phyloP scores from a whole-genome alignment of 208 protist species.

The Herpetomonas muscarum region DNA sequence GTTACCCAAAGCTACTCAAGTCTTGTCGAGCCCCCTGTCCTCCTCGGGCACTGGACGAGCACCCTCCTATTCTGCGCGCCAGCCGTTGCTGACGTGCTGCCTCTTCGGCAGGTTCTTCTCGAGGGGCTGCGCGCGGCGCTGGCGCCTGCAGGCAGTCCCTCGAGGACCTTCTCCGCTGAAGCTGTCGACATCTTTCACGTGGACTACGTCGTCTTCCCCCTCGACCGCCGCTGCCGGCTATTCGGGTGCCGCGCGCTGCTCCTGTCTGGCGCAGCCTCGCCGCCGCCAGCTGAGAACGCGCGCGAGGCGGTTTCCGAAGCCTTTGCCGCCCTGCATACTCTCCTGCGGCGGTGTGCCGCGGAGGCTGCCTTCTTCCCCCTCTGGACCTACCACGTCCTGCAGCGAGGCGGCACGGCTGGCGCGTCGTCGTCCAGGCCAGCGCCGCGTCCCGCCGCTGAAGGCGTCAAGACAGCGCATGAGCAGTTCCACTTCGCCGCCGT shows the following conservation, averaged over 20 bases:
- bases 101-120: conserved; percentile 18
- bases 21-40: conserved; percentile 43
- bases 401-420: not conserved
- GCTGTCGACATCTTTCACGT: conserved; percentile 59
- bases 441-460: too few relatives aligned
- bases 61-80: conserved; percentile 61
- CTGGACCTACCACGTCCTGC: conserved; percentile 27
- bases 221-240: conserved; percentile 23
- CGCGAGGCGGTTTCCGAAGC: too few relatives aligned
- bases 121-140: conserved; percentile 9
- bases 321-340: too few relatives aligned
- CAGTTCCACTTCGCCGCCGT: conserved; percentile 13
- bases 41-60: conserved; percentile 46
- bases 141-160: conserved; percentile 1
- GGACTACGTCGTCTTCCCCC: conserved; percentile 33
- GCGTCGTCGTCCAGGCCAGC: not conserved
- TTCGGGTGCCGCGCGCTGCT: conserved; percentile 43
- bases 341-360: not conserved
- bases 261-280: not conserved
- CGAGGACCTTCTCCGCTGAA: not conserved
- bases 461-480: not conserved
- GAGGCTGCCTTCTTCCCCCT: conserved; percentile 36
- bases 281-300: too few relatives aligned
- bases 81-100: conserved; percentile 44
- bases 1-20: conserved; percentile 32